These are phyloP conservation scores for Paxillus ammoniavirescens DNA, from an alignment of 768 basidiomycete species.

Conservation along the genomic window DNA sequence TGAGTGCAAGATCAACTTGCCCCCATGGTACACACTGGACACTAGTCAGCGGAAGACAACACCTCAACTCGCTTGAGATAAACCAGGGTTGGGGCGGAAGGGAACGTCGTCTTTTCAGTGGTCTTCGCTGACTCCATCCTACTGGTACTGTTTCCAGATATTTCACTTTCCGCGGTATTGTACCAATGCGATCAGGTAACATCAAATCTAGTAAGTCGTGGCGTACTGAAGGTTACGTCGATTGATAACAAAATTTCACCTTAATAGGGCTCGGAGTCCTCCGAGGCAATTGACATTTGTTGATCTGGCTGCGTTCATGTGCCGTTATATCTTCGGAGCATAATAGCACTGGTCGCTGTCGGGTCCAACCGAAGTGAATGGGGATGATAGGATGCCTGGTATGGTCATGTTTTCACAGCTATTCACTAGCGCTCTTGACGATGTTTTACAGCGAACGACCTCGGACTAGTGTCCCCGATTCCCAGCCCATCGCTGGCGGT, in stretches of 20 bases:
- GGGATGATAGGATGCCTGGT: not conserved
- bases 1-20: not conserved
- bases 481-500: not conserved
- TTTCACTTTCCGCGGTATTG: constrained; percentile 18
- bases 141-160: constrained; percentile 20
- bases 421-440: too few species aligned
- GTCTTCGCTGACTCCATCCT: constrained; percentile 22
- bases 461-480: not conserved
- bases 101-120: constrained; percentile 14
- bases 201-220: constrained; percentile 4
- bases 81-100: constrained; percentile 17
- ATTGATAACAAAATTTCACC: not conserved
- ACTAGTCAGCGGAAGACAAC: not conserved
- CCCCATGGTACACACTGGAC: not conserved
- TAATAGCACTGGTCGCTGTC: not conserved
- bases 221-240: not conserved
- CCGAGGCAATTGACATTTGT: not conserved
- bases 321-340: not conserved
- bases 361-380: not conserved
- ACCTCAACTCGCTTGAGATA: not conserved
- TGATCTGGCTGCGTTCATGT: not conserved
- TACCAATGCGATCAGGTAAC: constrained; percentile 4
- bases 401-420: too few species aligned
- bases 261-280: not conserved
- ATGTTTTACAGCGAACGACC: too few species aligned